Evolutionary conservation across 1,284 basidiomycete genomes (phyloP), one percentile per base, ranked within the genome.

Genomic region (Ustilago trichophora): DNA sequence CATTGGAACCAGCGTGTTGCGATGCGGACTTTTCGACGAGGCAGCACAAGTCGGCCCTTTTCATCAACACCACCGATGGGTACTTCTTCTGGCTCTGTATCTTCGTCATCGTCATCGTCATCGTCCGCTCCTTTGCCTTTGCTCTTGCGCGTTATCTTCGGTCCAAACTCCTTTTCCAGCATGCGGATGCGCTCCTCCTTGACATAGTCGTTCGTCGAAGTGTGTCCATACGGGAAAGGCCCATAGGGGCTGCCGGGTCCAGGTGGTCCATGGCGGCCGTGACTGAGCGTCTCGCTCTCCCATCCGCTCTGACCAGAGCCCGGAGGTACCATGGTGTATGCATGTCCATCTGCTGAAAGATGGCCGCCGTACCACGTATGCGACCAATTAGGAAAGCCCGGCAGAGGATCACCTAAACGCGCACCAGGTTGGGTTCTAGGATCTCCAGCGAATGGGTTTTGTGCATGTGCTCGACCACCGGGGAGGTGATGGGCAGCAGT

Each of bases 181-280:
- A 76, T 76, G 21, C 70, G 54, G 11, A 75, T 73, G 25, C 75
- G 56, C 42, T 75, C 73, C 25, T 76, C 73, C 32, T 76, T 76
- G 33, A 73, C 53, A 12, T 66, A 47, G 15, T 75, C 73, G 29
- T 46, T 32, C 13, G 40, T 49, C 21, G 38, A 19, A 7, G 41
- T 29, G 12, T 33, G 54, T 7, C 51, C 55, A 41, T 67, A 67
- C 1, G 65, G 25, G 18, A 54, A 50, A 3, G 45, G 31, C 5
- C 42, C 45, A 19, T 57, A 67, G 2, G 41, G 27, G 11, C 46
- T 31, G 12, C 11, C 24, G 6, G 32, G 36, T 5, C 38, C 33
- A 12, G 37, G 38, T 3, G 29, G 34, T 3, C 47, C 49, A n/a
- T 41, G 21, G 6, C 45, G 53, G 5, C 45, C 48, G 25, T 56